Evolutionary conservation across 495 filamentous ascomycete species (phyloP).

Genomic region (Aspergillus coremiiformis): DNA sequence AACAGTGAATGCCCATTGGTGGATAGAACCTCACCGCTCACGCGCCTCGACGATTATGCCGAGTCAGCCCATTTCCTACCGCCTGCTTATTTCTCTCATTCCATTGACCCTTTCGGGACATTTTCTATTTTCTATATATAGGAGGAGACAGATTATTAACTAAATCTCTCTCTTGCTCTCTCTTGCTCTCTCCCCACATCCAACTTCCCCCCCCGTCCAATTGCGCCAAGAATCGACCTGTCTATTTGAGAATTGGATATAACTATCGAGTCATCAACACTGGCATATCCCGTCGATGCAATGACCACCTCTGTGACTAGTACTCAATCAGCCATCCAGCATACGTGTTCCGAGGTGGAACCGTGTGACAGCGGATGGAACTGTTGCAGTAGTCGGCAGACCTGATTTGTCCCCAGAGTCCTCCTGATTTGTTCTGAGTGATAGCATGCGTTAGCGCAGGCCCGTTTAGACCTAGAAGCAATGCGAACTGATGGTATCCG

Average conservation of each 20-base stretch:
- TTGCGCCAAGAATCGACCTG: neutral
- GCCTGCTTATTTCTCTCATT: neutral
- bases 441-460: neutral
- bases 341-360: neutral
- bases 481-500: neutral
- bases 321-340: neutral
- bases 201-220: neutral
- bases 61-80: neutral
- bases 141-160: no score
- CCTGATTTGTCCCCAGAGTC: neutral
- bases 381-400: neutral
- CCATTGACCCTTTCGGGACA: neutral
- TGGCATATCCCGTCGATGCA: neutral
- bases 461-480: neutral
- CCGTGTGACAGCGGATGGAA: neutral
- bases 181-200: no score
- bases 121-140: neutral
- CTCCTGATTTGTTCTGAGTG: neutral
- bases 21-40: neutral
- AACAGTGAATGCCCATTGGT: no score
- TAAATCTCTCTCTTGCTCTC: no score
- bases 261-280: neutral
- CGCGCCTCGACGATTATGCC: neutral
- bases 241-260: no score
- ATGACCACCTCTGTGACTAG: neutral